Evolutionary conservation across 768 basidiomycete species (phyloP), one percentile per base, ranked within the genome.

Genomic region (Collybiopsis confluens): DNA sequence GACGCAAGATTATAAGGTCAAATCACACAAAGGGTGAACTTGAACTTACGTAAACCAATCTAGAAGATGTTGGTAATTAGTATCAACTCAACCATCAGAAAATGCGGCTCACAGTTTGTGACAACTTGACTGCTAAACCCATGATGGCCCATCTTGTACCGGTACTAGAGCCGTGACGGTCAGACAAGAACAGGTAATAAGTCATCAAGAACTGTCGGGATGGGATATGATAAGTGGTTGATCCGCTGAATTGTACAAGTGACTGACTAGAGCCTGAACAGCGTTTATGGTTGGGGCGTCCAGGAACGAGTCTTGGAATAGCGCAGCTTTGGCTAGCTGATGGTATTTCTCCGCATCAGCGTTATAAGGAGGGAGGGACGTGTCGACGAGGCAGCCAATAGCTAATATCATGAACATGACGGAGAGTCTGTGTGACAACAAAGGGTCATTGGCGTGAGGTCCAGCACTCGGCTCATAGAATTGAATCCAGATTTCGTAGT

Each of bases 291-390:
- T 86, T 16, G 85, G 85, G 35, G 83, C 79, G 58, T 87, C 84
- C 57, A 87, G 82, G 44, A 87, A 76, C 1, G 81, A 79, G 55
- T 75, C 73, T 47, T 82, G 77, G 67, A 86, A 86, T 18, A 87
- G 70, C 1, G 85, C 74, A 1, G 85, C 84, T 54, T 81, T 77
- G 2, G 83, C 82, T 16, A 87, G 68, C 54, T 85, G 83, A 58
- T 86, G 78, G 58, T 83, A 87, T 62, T 85, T 85, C 63, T 86
- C 83, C 1, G 85, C 85, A 52, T 88, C 85, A 41, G 85, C 62
- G 48, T 75, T 83, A 61, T 86, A 86, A 0, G 84, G 76, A 15
- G 78, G 70, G 35, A 80, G 66, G 16, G 70, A 64, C 3, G 75
- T 73, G 61, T 86, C 78, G 76, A 85, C 81, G 45, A 86, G 72